Evolutionary conservation across 306 rosid species (phyloP), one percentile per base, ranked within the genome.

Genomic region (Pyrus bretschneideri): DNA sequence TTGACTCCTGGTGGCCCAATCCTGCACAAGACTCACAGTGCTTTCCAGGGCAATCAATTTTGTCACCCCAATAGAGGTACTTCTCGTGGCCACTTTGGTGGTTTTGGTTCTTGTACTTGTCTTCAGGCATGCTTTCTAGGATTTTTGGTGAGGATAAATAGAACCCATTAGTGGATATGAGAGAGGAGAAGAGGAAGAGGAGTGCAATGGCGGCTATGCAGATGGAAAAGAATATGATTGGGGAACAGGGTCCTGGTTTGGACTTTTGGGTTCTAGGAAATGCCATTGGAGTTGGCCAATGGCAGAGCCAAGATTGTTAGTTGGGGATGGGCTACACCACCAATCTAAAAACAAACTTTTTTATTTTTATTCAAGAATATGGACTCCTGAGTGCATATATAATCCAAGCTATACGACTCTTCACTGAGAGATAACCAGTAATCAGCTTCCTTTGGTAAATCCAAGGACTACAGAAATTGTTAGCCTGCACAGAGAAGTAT

Each of bases 21-120:
- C 99, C 99, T 73, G 86, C 98, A 25, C 98, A 95, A 22, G 96
- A 81, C 2, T 85, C 82, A 65, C 98, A 92, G 59, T 95, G 99
- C 71, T 92, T 95, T 10, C 98, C 99, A 0, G 99, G 99, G 81
- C 99, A 95, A 79, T 95, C 99, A 72, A 95, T 87, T 83, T 90
- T 81, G 58, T 31, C 66, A 11, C 98, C 99, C 99, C 99, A 92
- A 60, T 95, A 95, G 38, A 95, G 82, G 66, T 89, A 95, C 85
- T 85, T 89, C 21, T 83, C 85, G 14, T 77, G 79, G 21, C 81
- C 79, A 25, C 74, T 81, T 46, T 11, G 81, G 15, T 29, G 78
- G 19, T 66, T 62, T 69, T 72, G 77, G 67, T 35, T 55, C 19
- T 21, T 38, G 11, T 29, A 69, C 15, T 67, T 71, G 21, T 31